These are phyloP conservation scores for Skeletonema menzelii DNA, from an alignment of 108 stramenopile genomes.

Conservation along the genomic window DNA sequence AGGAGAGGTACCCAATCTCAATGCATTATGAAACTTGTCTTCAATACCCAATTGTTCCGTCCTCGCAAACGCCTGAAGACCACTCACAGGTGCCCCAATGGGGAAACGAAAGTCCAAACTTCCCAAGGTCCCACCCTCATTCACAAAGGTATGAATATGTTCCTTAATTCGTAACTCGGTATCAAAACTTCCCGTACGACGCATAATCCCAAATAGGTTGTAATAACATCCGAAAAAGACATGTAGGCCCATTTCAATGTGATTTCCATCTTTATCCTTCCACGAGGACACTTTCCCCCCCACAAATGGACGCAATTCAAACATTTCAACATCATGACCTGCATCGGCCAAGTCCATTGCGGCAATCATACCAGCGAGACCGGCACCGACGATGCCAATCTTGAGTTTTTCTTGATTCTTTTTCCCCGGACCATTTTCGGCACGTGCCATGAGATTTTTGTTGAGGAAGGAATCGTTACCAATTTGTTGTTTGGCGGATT, in stretches of 20 bases:
- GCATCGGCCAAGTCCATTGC: constrained; percentile 97
- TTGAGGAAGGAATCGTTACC: constrained; percentile 89
- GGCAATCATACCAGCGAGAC: constrained; percentile 93
- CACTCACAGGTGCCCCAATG: constrained; percentile 94
- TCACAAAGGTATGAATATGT: constrained; percentile 94
- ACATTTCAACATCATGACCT: constrained; percentile 94
- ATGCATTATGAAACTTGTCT: constrained; percentile 93
- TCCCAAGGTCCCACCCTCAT: constrained; percentile 88
- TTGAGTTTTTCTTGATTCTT: constrained; percentile 78
- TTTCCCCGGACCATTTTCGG: constrained; percentile 86
- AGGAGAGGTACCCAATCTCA: constrained; percentile 90
- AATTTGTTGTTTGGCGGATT: constrained; percentile 80
- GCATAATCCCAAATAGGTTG: constrained; percentile 98
- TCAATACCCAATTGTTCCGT: constrained; percentile 87
- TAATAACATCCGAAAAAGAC: constrained; percentile 98
- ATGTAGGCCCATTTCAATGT: constrained; percentile 98
- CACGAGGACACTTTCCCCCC: constrained; percentile 95
- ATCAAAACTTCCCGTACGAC: constrained; percentile 91
- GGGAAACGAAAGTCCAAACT: constrained; percentile 91
- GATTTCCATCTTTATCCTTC: constrained; percentile 96
- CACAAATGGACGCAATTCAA: constrained; percentile 90
- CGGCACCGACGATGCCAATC: constrained; percentile 93
- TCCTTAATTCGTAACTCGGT: constrained; percentile 90
- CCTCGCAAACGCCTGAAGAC: constrained; percentile 90
- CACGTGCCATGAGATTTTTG: constrained; percentile 83